These are phyloP conservation scores for Cercospora beticola DNA, from an alignment of 2,329 filamentous ascomycete genomes.

Conservation along the genomic window DNA sequence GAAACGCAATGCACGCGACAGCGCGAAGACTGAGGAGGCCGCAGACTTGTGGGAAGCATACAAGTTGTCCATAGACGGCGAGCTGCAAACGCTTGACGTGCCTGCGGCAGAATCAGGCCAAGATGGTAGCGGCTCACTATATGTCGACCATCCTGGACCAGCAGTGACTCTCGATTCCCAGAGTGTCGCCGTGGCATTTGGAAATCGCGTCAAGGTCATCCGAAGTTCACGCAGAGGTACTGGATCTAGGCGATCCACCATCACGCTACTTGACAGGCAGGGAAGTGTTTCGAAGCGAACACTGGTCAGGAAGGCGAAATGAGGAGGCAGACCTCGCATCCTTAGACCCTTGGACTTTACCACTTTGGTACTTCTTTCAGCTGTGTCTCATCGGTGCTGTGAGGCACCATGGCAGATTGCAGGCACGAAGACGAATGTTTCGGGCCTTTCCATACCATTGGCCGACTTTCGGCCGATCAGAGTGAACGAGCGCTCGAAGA, in stretches of 20 bases:
- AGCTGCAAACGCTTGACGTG: slow-evolving; percentile 45
- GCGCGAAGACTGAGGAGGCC: slow-evolving; percentile 10
- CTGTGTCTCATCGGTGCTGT: neutral
- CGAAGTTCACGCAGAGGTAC: slow-evolving; percentile 23
- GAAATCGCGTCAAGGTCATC: slow-evolving; percentile 71
- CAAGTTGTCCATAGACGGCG: slow-evolving; percentile 50
- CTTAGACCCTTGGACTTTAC: neutral
- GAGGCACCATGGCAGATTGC: neutral
- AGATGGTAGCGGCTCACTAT: slow-evolving; percentile 55
- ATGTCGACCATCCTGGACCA: slow-evolving; percentile 66
- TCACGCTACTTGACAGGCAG: slow-evolving; percentile 20
- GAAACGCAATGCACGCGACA: slow-evolving; percentile 16
- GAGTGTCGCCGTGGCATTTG: slow-evolving; percentile 69
- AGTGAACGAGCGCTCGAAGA: neutral
- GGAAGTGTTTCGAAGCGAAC: slow-evolving; percentile 8
- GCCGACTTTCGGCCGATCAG: neutral
- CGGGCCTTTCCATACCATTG: neutral
- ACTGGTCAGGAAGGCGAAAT: slow-evolving; percentile 10
- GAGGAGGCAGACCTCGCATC: neutral
- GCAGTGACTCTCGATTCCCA: slow-evolving; percentile 61
- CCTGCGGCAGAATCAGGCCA: slow-evolving; percentile 17
- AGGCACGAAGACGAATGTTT: neutral
- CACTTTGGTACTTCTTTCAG: neutral
- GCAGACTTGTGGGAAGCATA: slow-evolving; percentile 55
- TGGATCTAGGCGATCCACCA: slow-evolving; percentile 12